Conservation (phyloP, 331 rosid genomes). For the Quercus phellos region DNA sequence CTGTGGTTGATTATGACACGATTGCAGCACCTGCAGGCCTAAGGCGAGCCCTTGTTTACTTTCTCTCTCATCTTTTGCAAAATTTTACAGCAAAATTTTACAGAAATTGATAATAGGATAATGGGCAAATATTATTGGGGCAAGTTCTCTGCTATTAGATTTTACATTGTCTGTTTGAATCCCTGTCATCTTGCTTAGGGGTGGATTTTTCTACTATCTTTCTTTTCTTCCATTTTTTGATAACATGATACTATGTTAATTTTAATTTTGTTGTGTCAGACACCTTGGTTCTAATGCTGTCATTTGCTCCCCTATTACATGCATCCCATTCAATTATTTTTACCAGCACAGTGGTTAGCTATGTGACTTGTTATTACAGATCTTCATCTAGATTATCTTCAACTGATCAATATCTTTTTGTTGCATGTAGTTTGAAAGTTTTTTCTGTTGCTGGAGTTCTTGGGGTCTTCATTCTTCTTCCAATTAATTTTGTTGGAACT, state of each 20-base stretch:
- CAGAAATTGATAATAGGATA: not conserved
- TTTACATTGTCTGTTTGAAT: not conserved
- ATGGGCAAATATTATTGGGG: not conserved
- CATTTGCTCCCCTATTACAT: not conserved
- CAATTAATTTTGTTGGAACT: constrained; percentile 63
- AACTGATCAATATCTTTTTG: constrained; percentile 12
- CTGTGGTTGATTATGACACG: not conserved
- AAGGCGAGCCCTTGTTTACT: not conserved
- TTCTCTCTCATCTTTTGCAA: not conserved
- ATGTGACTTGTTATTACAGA: not conserved
- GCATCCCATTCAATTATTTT: not conserved
- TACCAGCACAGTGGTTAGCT: not conserved
- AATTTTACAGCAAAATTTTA: not conserved
- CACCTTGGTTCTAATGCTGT: not conserved
- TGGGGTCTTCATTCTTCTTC: constrained; percentile 64
- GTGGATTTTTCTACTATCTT: not conserved
- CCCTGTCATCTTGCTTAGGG: not conserved
- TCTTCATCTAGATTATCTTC: constrained; percentile 15
- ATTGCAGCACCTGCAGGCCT: not conserved
- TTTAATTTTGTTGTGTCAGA: not conserved
- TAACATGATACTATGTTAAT: too few relatives aligned
- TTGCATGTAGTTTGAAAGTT: constrained; percentile 51
- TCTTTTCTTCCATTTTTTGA: not conserved
- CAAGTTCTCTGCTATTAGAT: not conserved
- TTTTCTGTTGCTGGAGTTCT: constrained; percentile 57